Conservation (phyloP, 2,329 filamentous ascomycete species). For the Microcyclosporella mali region DNA sequence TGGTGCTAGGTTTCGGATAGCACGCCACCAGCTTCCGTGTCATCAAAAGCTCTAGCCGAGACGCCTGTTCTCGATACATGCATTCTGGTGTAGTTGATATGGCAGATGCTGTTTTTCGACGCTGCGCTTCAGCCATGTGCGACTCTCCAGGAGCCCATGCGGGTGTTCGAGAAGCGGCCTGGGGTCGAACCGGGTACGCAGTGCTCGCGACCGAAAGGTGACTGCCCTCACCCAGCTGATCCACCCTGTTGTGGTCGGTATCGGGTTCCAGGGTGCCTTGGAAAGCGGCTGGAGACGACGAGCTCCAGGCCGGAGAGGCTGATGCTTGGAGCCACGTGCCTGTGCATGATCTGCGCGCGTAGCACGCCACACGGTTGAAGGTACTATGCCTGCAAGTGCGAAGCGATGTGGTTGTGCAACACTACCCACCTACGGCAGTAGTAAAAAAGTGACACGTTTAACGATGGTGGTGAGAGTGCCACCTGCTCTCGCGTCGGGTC, state of each 20-base stretch:
- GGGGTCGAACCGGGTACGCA: constrained; percentile 4
- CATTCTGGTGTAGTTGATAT: not conserved
- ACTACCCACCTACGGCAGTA: too few species aligned
- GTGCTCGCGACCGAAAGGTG: constrained; percentile 1
- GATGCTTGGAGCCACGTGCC: constrained; percentile 5
- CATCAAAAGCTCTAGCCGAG: constrained; percentile 1
- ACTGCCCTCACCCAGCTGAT: not conserved
- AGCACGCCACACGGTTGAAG: too few species aligned
- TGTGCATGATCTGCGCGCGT: too few species aligned
- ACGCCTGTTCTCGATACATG: not conserved
- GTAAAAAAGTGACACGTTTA: too few species aligned
- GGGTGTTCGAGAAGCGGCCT: not conserved
- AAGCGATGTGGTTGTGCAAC: too few species aligned
- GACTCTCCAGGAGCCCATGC: not conserved
- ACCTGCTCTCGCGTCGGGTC: too few species aligned
- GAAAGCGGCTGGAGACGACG: too few species aligned
- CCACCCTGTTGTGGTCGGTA: not conserved
- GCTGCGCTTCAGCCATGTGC: not conserved
- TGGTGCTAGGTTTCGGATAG: constrained; percentile 3
- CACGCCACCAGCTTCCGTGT: constrained; percentile 1
- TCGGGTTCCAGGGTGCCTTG: not conserved
- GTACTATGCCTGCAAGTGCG: not conserved
- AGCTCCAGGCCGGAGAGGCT: not conserved
- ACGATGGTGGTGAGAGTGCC: too few species aligned
- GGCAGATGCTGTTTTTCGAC: not conserved